These are phyloP conservation scores for Colletotrichum shisoi DNA, from an alignment of 2,329 filamentous ascomycete genomes.

Conservation along the genomic window DNA sequence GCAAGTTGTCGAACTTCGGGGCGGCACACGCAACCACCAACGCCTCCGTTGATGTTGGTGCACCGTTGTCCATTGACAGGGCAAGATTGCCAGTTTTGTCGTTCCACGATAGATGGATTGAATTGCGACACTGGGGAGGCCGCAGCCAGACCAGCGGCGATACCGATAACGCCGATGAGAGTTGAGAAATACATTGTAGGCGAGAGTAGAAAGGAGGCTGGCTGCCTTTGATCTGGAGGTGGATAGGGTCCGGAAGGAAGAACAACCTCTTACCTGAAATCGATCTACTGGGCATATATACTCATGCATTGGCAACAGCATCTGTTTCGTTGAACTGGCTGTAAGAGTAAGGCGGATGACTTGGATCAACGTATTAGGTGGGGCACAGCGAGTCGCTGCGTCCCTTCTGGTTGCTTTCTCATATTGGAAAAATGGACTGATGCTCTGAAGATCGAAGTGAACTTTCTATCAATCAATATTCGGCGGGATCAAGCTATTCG, in stretches of 20 bases:
- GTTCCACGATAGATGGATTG: background rate
- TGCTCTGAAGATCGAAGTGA: too few species aligned
- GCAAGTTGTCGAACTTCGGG: background rate
- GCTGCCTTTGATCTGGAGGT: background rate
- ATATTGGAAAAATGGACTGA: too few species aligned
- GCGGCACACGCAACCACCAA: constrained; percentile 1
- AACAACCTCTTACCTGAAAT: too few species aligned
- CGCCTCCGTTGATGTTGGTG: background rate
- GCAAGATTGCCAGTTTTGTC: background rate
- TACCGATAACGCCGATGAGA: background rate
- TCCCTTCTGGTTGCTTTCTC: too few species aligned
- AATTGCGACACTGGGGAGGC: background rate
- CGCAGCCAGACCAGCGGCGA: background rate
- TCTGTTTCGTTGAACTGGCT: too few species aligned
- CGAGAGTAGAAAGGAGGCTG: background rate
- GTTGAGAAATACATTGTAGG: constrained; percentile 1
- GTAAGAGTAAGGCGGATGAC: too few species aligned
- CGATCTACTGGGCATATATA: too few species aligned
- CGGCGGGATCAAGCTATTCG: too few species aligned
- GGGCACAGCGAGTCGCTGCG: too few species aligned
- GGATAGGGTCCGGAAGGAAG: background rate
- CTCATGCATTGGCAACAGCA: too few species aligned
- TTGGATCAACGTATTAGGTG: too few species aligned
- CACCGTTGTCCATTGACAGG: background rate
- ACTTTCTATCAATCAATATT: too few species aligned